A percentile compares a stretch with the other conserved stretches of the same genome.
phyloP scores from a whole-genome alignment of 202 grass and related monocot genomes.

The Musa balbisiana region DNA sequence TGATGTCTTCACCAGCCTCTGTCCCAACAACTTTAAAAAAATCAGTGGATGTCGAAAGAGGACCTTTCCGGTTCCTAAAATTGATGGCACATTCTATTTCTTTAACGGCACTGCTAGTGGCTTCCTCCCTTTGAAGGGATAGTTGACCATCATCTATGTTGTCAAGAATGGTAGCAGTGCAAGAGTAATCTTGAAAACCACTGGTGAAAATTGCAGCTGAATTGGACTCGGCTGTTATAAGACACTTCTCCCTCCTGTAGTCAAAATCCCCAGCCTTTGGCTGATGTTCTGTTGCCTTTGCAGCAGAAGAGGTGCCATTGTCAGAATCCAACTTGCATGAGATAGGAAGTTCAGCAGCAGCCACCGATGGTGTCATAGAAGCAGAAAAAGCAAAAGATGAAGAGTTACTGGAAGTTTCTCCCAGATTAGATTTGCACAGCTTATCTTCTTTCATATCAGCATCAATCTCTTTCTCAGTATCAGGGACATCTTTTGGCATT shows the following conservation, averaged over 20 bases:
- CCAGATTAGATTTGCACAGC: conserved; percentile 6
- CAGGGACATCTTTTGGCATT: conserved; percentile 8
- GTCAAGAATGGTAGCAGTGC: neutral
- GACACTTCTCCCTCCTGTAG: neutral
- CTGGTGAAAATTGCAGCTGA: neutral
- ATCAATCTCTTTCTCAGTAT: conserved; percentile 20
- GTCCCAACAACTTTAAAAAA: conserved; percentile 35
- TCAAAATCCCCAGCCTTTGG: neutral
- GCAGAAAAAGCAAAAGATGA: neutral
- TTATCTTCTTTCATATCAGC: conserved; percentile 14
- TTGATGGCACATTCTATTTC: conserved; percentile 16
- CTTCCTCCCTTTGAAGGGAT: neutral
- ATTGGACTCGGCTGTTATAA: neutral
- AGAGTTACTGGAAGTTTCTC: conserved; percentile 23
- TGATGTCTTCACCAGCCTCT: conserved; percentile 18
- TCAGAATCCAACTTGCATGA: conserved; percentile 10
- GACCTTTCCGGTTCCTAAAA: conserved; percentile 25
- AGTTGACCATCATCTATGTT: neutral
- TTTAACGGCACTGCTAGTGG: conserved; percentile 10
- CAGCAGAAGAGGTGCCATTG: neutral
- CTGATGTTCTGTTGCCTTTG: neutral
- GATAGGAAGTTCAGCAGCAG: neutral
- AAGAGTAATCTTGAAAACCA: conserved; percentile 1
- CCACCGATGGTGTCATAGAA: conserved; percentile 4
- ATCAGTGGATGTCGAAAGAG: neutral